These are phyloP conservation scores for Triangularia setosa DNA, from an alignment of 2,329 filamentous ascomycete species.

Conservation along the genomic window DNA sequence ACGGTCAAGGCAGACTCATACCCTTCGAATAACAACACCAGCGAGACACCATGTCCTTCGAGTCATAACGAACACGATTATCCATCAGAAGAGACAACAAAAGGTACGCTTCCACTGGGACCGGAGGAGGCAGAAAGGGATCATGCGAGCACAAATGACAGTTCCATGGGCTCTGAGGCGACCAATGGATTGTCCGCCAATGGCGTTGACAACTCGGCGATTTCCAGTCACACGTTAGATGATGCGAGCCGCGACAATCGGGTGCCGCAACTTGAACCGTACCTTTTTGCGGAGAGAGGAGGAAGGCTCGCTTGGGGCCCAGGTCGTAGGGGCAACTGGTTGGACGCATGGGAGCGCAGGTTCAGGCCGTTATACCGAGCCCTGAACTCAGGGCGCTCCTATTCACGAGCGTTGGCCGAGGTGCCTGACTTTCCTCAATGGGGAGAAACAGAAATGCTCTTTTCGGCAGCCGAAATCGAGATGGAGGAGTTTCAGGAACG, in stretches of 20 bases:
- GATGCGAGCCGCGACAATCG: background rate
- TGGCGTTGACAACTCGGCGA: background rate
- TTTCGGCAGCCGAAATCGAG: background rate
- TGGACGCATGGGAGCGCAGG: background rate
- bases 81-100: background rate
- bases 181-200: background rate
- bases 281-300: background rate
- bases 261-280: background rate
- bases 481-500: background rate
- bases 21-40: background rate
- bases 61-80: background rate
- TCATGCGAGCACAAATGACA: background rate
- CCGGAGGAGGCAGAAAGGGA: background rate
- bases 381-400: background rate
- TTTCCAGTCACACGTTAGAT: background rate
- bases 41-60: background rate
- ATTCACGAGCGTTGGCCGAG: background rate
- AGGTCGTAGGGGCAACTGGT: background rate
- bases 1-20: background rate
- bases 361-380: background rate
- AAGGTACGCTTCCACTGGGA: background rate
- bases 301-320: background rate
- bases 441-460: background rate
- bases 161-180: background rate
- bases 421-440: background rate